Percentiles rank a stretch among this genome's conserved stretches.
Conservation (phyloP, 768 basidiomycete genomes). For the Hygrocybe coccinea region DNA sequence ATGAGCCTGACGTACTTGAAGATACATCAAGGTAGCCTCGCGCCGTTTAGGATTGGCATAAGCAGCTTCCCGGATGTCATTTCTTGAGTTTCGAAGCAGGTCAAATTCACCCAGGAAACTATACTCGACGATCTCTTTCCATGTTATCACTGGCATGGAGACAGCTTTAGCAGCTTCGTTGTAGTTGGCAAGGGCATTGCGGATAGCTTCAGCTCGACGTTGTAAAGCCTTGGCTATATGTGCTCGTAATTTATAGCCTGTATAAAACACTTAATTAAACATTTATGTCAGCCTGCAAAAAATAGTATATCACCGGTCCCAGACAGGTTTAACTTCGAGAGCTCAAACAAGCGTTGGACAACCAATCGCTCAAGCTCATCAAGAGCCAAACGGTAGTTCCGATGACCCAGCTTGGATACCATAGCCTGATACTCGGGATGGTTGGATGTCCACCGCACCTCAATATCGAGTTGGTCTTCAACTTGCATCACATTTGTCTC, state of each 20-base stretch:
- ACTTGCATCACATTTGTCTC: neutral
- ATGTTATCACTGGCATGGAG: slow-evolving; percentile 16
- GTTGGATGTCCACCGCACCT: slow-evolving; percentile 10
- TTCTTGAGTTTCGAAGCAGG: slow-evolving; percentile 27
- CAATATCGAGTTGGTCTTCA: slow-evolving; percentile 13
- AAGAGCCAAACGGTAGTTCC: neutral
- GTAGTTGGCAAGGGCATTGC: slow-evolving; percentile 27
- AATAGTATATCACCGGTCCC: slow-evolving; percentile 15
- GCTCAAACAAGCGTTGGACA: slow-evolving; percentile 2
- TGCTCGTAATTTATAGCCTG: slow-evolving; percentile 32
- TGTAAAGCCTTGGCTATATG: slow-evolving; percentile 35
- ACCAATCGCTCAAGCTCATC: neutral
- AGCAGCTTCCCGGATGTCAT: slow-evolving; percentile 22
- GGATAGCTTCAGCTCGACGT: slow-evolving; percentile 28
- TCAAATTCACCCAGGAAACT: slow-evolving; percentile 28
- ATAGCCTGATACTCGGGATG: slow-evolving; percentile 9
- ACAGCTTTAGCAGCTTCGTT: slow-evolving; percentile 25
- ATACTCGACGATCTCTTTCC: slow-evolving; percentile 17
- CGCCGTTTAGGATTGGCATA: slow-evolving; percentile 27
- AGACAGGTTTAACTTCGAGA: slow-evolving; percentile 21
- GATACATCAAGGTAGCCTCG: slow-evolving; percentile 23
- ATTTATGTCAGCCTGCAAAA: slow-evolving; percentile 11
- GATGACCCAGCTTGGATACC: neutral
- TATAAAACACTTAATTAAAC: neutral
- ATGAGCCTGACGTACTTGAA: slow-evolving; percentile 24